Conservation (phyloP, 129 eudicot genomes). For the Glebionis coronaria region DNA sequence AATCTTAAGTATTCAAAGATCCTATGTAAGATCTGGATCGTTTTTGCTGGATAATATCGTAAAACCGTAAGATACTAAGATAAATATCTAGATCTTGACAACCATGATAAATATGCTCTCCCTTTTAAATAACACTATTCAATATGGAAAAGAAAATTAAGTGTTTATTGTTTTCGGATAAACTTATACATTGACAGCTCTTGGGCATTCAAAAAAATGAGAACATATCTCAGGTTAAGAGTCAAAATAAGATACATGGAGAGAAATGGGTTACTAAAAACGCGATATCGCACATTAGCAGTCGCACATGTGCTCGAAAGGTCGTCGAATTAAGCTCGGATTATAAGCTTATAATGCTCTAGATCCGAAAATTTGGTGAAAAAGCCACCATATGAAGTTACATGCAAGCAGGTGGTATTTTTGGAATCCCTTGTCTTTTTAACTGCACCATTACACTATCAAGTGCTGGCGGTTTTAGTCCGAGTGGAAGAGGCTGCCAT, state of each 20-base stretch:
- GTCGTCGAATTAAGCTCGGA: constrained; percentile 60
- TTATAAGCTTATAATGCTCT: constrained; percentile 11
- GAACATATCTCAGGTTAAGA: constrained; percentile 23
- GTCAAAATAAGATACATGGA: constrained; percentile 16
- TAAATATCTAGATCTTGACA: too few relatives aligned
- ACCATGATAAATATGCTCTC: too few relatives aligned
- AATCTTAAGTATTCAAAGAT: too few relatives aligned
- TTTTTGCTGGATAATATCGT: too few relatives aligned
- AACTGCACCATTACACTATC: constrained; percentile 82
- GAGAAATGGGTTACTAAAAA: constrained; percentile 15
- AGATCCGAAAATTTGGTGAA: constrained; percentile 38
- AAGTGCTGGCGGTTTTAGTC: constrained; percentile 80
- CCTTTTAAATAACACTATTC: too few relatives aligned
- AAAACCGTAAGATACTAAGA: too few relatives aligned
- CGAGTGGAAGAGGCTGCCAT: constrained; percentile 93
- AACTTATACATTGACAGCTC: constrained; percentile 20
- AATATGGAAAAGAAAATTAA: too few relatives aligned
- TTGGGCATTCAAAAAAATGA: constrained; percentile 21
- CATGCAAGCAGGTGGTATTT: constrained; percentile 61
- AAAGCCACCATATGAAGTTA: constrained; percentile 16
- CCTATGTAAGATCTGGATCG: too few relatives aligned
- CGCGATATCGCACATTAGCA: constrained; percentile 17
- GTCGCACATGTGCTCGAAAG: constrained; percentile 36
- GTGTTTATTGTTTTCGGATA: too few relatives aligned
- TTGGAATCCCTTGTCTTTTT: constrained; percentile 79